Base-by-base conservation (phyloP, 1,284 basidiomycete genomes). In the Trichosporon sp. region DNA sequence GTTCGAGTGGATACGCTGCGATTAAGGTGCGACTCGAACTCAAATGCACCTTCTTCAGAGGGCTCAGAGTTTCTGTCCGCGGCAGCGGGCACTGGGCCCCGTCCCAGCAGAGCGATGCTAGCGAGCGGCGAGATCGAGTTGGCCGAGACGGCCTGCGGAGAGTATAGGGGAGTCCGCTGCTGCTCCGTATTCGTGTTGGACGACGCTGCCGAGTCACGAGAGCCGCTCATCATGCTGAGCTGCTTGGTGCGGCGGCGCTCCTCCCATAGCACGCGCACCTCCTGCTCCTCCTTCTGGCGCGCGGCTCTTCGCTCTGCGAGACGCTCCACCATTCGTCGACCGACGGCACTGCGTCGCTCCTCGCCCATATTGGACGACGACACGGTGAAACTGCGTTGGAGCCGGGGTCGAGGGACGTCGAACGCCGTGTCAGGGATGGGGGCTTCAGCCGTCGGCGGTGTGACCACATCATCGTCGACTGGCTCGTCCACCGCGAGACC, bases 321-420 rank as follows among this genome's bases (percentile, higher is more conserved):
- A 9, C 81, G 68, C 60, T 76, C 76, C 27, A 84, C 81, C 83
- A 84, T 84, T 32, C 81, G 72, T 35, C 83, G 71, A 2, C 83
- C 83, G 0, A 83, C 82, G 0, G 80, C 83, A 68, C 81, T 83
- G 42, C 83, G 72, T n/a, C 82, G 72, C 65, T 84, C 83, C 51
- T 81, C 80, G 11, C 81, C 80, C 79, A 81, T 80, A 68, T 82
- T 81, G 18, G 79, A 76, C 7, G 77, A 76, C 8, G 78, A 80
- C 1, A 83, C 78, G 0, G 82, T 83, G 53, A 81, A 81, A 68
- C 81, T 82, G 18, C 82, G 73, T 35, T 81, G 78, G 15, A 83
- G 70, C 5, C 80, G 71, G 2, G 82, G 82, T n/a, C 80, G 68
- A 1, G 77, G 67, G 42, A 75, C 70, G 2, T 69, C 71, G 34